Percentiles rank a stretch among this genome's conserved stretches.
Evolutionary conservation across 2,329 filamentous ascomycete species (phyloP).

Genomic region (Aspergillus phoenicis): DNA sequence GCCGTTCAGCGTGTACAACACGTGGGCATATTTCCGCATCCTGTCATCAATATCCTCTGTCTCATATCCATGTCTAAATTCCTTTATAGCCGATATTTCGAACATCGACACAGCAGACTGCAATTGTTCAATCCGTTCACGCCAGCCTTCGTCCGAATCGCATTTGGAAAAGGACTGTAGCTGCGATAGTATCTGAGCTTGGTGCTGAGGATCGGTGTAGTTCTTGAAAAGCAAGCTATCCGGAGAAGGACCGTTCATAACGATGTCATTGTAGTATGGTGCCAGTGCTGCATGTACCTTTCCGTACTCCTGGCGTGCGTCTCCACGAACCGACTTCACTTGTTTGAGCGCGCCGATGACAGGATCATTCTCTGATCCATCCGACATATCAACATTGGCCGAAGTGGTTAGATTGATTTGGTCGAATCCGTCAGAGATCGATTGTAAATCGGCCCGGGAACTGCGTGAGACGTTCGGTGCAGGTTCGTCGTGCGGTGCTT

Average conservation of each 20-base stretch:
- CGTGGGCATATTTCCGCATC: slow-evolving; percentile 87
- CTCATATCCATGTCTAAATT: slow-evolving; percentile 92
- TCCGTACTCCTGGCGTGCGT: slow-evolving; percentile 85
- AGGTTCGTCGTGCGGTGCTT: slow-evolving; percentile 16
- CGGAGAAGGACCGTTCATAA: slow-evolving; percentile 67
- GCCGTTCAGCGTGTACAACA: slow-evolving; percentile 79
- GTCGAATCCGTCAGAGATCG: slow-evolving; percentile 74
- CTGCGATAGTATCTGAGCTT: slow-evolving; percentile 86
- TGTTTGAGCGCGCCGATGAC: slow-evolving; percentile 70
- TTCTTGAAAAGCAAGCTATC: slow-evolving; percentile 84
- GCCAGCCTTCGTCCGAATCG: slow-evolving; percentile 77
- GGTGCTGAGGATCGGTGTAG: slow-evolving; percentile 84
- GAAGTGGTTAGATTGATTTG: slow-evolving; percentile 63
- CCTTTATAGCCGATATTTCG: slow-evolving; percentile 83
- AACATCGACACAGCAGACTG: slow-evolving; percentile 77
- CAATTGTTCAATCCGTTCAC: slow-evolving; percentile 70
- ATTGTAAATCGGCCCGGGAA: slow-evolving; percentile 29
- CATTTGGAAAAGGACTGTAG: slow-evolving; percentile 75
- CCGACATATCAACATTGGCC: slow-evolving; percentile 29
- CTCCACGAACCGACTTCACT: slow-evolving; percentile 77
- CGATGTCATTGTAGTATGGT: slow-evolving; percentile 85
- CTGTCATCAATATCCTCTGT: slow-evolving; percentile 82
- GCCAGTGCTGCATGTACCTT: slow-evolving; percentile 86
- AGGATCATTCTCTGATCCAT: slow-evolving; percentile 59
- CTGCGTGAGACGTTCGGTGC: slow-evolving; percentile 20